These are phyloP conservation scores for Helminthosporium solani DNA, from an alignment of 2,329 filamentous ascomycete genomes.

Conservation along the genomic window DNA sequence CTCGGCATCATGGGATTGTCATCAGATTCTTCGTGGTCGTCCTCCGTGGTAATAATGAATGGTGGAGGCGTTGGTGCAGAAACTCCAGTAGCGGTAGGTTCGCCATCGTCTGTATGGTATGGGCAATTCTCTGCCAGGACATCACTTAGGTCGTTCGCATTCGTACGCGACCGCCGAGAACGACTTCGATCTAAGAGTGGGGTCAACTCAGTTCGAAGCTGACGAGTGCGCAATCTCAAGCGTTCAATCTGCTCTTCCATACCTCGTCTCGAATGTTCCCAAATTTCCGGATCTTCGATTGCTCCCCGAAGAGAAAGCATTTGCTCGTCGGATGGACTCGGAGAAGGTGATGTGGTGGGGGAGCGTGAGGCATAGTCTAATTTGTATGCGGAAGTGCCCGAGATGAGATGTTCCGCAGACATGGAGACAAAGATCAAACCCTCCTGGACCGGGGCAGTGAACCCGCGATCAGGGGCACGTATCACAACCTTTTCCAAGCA, in stretches of 20 bases:
- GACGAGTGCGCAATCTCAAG: slow-evolving; percentile 22
- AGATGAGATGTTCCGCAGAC: slow-evolving; percentile 73
- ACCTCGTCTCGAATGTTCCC: slow-evolving; percentile 28
- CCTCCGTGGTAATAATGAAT: slow-evolving; percentile 44
- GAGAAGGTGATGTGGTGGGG: slow-evolving; percentile 26
- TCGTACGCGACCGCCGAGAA: slow-evolving; percentile 6
- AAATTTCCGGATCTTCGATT: slow-evolving; percentile 36
- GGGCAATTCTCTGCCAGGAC: slow-evolving; percentile 33
- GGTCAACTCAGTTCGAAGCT: slow-evolving; percentile 8
- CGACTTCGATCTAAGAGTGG: slow-evolving; percentile 5
- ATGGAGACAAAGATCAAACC: slow-evolving; percentile 91
- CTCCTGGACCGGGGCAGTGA: slow-evolving; percentile 84
- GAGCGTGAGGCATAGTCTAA: slow-evolving; percentile 56
- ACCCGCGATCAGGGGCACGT: slow-evolving; percentile 77
- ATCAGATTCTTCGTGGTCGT: slow-evolving; percentile 35
- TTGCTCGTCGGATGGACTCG: slow-evolving; percentile 29
- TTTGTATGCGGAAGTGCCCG: slow-evolving; percentile 71
- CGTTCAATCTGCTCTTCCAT: slow-evolving; percentile 31
- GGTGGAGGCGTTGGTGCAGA: slow-evolving; percentile 42
- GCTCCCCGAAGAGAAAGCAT: slow-evolving; percentile 38
- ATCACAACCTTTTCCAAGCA: slow-evolving; percentile 83
- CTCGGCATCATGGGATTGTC: slow-evolving; percentile 42
- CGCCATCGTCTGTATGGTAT: slow-evolving; percentile 24
- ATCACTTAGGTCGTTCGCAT: slow-evolving; percentile 21
- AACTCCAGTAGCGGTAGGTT: slow-evolving; percentile 24